Evolutionary conservation across 2,329 filamentous ascomycete species (phyloP).

Genomic region (Alternaria hordeiaustralica): DNA sequence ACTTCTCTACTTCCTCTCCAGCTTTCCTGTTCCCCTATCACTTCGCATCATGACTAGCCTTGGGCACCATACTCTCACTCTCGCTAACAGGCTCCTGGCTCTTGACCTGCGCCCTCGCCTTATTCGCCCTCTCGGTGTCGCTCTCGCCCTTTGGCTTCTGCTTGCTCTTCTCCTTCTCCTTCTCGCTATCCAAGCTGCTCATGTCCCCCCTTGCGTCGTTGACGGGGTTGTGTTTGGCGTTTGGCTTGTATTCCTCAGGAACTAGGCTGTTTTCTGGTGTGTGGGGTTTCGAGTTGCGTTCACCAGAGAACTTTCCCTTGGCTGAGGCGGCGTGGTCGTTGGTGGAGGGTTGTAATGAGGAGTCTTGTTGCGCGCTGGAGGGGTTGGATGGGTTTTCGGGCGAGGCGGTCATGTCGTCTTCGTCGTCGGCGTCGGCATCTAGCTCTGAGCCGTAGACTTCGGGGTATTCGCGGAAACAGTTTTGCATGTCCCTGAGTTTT

Average conservation of each 20-base stretch:
- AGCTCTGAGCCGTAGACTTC: constrained; percentile 92
- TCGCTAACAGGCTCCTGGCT: constrained; percentile 42
- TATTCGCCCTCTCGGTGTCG: constrained; percentile 1
- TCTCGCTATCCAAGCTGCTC: constrained; percentile 13
- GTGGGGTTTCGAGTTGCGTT: constrained; percentile 15
- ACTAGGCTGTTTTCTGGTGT: constrained; percentile 23
- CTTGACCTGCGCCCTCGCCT: constrained; percentile 1
- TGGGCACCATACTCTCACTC: constrained; percentile 56
- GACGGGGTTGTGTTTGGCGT: constrained; percentile 11
- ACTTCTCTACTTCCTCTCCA: not conserved
- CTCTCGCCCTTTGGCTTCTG: constrained; percentile 3
- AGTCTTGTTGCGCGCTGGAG: not conserved
- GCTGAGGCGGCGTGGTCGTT: constrained; percentile 8
- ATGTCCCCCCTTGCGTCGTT: constrained; percentile 11
- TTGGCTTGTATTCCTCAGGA: constrained; percentile 26
- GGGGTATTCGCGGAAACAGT: constrained; percentile 91
- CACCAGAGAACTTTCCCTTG: constrained; percentile 9
- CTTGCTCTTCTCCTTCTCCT: constrained; percentile 14
- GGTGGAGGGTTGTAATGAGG: constrained; percentile 4
- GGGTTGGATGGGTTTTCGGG: constrained; percentile 7
- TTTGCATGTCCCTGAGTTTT: constrained; percentile 81
- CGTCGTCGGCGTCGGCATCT: constrained; percentile 77
- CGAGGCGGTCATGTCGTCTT: constrained; percentile 54
- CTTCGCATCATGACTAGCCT: constrained; percentile 57
- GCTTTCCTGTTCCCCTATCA: constrained; percentile 1